Percentiles rank a stretch among this genome's conserved stretches.
phyloP scores from a whole-genome alignment of 1,284 basidiomycete species.

The Puccinia triticina region DNA sequence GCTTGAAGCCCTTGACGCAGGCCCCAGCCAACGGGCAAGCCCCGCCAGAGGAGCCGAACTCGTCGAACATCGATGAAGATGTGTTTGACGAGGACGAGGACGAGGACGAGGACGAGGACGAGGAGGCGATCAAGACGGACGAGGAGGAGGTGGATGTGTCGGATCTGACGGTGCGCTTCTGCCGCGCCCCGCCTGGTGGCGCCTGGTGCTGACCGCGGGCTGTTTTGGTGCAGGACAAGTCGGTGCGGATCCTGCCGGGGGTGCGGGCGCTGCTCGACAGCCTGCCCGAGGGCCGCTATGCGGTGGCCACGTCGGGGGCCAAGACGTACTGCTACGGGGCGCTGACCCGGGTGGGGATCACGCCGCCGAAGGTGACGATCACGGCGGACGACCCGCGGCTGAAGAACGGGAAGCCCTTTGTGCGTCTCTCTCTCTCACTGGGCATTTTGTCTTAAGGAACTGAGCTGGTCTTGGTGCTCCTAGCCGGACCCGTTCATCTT shows the following conservation, averaged over 20 bases:
- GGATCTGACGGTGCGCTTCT: conserved; percentile 55
- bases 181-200: too few relatives aligned
- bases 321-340: conserved; percentile 72
- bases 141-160: conserved; percentile 66
- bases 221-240: conserved; percentile 56
- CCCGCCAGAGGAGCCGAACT: conserved; percentile 61
- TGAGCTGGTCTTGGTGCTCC: too few relatives aligned
- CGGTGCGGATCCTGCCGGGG: conserved; percentile 73
- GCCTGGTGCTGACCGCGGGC: too few relatives aligned
- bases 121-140: conserved; percentile 52
- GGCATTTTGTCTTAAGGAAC: background rate
- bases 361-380: conserved; percentile 72
- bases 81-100: conserved; percentile 68
- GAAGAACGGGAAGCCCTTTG: conserved; percentile 59
- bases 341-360: conserved; percentile 73
- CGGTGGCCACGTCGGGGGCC: conserved; percentile 75
- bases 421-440: conserved; percentile 49
- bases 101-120: conserved; percentile 68
- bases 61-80: conserved; percentile 61
- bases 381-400: conserved; percentile 72
- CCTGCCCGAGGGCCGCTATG: conserved; percentile 70
- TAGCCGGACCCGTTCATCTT: conserved; percentile 75
- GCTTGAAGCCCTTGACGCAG: conserved; percentile 48
- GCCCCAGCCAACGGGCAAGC: conserved; percentile 58
- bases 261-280: conserved; percentile 71